These are phyloP conservation scores for Globisporangium alternatum DNA, from an alignment of 352 stramenopile species.

Conservation along the genomic window DNA sequence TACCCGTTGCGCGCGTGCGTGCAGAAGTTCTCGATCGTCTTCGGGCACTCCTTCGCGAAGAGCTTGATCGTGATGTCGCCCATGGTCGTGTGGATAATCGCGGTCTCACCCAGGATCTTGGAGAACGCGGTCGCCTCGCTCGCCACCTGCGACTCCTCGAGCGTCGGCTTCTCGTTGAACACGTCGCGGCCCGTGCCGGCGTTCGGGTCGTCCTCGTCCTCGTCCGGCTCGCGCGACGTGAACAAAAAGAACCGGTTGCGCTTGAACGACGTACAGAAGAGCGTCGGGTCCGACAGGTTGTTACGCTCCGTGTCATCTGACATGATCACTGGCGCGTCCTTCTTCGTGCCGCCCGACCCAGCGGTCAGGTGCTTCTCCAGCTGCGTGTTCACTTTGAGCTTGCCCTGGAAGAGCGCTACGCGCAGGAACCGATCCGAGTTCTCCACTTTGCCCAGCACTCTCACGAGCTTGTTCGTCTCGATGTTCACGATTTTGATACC, in stretches of 20 bases:
- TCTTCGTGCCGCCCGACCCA: conserved; percentile 42
- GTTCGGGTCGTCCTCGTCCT: conserved; percentile 45
- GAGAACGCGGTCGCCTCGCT: conserved; percentile 57
- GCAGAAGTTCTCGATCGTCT: conserved; percentile 98
- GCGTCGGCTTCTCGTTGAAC: conserved; percentile 97
- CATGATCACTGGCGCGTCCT: conserved; percentile 60
- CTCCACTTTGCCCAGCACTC: conserved; percentile 94
- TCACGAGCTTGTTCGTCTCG: conserved; percentile 91
- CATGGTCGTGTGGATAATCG: conserved; percentile 97
- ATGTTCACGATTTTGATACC: conserved; percentile 98
- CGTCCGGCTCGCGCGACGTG: conserved; percentile 91
- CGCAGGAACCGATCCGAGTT: conserved; percentile 94
- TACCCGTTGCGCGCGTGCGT: conserved; percentile 96
- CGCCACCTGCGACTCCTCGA: conserved; percentile 90
- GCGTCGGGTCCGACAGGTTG: conserved; percentile 69
- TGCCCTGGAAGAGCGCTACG: conserved; percentile 93
- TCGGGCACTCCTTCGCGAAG: conserved; percentile 93
- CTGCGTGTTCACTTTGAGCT: conserved; percentile 96
- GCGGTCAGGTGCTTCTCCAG: conserved; percentile 87
- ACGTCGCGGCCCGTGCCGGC: conserved; percentile 85
- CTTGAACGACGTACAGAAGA: conserved; percentile 89
- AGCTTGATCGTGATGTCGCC: conserved; percentile 98
- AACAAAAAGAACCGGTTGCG: conserved; percentile 97
- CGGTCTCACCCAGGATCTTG: conserved; percentile 69
- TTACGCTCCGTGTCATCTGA: conserved; percentile 46